phyloP scores from a whole-genome alignment of 73 alveolate species.

The Tetrahymena malaccensis region DNA sequence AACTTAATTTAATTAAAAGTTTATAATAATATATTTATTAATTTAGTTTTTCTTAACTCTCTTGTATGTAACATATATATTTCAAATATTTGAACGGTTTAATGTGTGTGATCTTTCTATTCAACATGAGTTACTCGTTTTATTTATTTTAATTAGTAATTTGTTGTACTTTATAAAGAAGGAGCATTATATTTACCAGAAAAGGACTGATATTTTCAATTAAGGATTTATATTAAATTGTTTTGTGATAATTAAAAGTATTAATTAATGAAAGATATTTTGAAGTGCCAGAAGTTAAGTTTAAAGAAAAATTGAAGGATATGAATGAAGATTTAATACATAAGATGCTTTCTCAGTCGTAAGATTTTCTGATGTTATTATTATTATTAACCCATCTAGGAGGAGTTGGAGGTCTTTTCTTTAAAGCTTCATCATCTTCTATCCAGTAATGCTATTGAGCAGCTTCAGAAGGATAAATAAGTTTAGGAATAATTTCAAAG shows the following conservation, averaged over 20 bases:
- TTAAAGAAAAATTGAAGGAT: not conserved
- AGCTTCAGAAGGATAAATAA: constrained; percentile 78
- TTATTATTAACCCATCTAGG: constrained; percentile 65
- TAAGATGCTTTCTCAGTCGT: not conserved
- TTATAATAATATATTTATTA: too few relatives aligned
- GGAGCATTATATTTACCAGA: not conserved
- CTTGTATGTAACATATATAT: not conserved
- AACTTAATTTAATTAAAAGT: not conserved
- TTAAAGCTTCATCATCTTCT: constrained; percentile 81
- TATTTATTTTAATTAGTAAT: too few relatives aligned
- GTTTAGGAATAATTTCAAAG: constrained; percentile 86
- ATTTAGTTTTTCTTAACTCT: not conserved
- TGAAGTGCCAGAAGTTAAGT: not conserved
- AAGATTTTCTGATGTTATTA: not conserved
- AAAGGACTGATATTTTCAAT: not conserved
- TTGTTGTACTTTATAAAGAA: not conserved
- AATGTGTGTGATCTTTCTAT: too few relatives aligned
- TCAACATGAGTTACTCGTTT: too few relatives aligned
- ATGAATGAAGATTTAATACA: not conserved
- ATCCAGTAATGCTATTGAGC: constrained; percentile 88
- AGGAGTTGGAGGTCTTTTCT: constrained; percentile 94
- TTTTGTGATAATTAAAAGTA: not conserved
- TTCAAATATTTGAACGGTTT: too few relatives aligned
- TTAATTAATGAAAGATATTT: not conserved
- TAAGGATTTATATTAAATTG: not conserved